phyloP scores from a whole-genome alignment of 345 rosid genomes.

The Eucalyptus sideroxylon region DNA sequence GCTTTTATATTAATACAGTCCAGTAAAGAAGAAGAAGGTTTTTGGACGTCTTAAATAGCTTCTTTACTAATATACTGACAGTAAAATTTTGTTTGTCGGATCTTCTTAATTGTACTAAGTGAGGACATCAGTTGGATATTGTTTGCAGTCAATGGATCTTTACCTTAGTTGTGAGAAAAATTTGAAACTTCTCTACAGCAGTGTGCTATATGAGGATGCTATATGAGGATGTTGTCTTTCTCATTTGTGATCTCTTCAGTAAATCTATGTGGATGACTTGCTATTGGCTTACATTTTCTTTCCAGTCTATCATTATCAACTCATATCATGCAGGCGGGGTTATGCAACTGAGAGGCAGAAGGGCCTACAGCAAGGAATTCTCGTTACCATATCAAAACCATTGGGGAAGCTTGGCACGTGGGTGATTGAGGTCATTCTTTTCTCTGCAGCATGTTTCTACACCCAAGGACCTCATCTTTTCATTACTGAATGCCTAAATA shows the following conservation, averaged over 20 bases:
- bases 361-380: constrained; percentile 54
- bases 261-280: neutral
- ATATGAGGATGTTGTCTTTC: neutral
- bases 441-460: neutral
- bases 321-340: constrained; percentile 57
- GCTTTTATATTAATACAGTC: neutral
- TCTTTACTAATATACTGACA: neutral
- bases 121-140: neutral
- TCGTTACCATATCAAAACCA: constrained; percentile 62
- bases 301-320: neutral
- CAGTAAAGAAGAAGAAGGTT: neutral
- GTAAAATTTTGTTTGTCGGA: neutral
- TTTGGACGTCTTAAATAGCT: neutral
- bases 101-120: neutral
- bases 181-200: neutral
- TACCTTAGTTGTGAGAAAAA: neutral
- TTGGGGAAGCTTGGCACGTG: constrained; percentile 51
- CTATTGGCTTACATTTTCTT: neutral
- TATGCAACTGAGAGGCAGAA: constrained; percentile 90
- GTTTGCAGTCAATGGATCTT: neutral
- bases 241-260: neutral
- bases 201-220: neutral
- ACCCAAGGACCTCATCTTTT: neutral
- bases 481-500: neutral
- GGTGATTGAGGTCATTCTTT: constrained; percentile 49